Conservation (phyloP, 2,329 filamentous ascomycete species). For the Penicillium sp. region DNA sequence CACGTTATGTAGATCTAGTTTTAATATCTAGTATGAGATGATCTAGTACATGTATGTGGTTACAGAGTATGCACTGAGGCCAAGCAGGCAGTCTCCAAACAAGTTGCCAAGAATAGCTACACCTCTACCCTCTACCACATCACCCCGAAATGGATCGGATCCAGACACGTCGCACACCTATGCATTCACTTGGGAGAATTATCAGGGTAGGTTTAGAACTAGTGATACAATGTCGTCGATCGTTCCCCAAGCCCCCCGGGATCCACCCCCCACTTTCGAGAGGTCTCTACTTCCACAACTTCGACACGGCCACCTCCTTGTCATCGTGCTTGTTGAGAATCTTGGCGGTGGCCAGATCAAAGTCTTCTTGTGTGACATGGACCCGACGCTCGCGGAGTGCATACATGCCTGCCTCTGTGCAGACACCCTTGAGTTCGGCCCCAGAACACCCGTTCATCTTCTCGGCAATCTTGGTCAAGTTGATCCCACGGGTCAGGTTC, state of each 20-base stretch:
- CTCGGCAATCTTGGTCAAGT: slow-evolving; percentile 96
- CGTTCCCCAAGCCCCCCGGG: neutral
- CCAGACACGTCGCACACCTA: slow-evolving; percentile 9
- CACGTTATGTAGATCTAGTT: neutral
- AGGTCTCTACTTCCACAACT: slow-evolving; percentile 36
- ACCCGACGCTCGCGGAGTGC: slow-evolving; percentile 91
- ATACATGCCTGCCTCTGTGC: slow-evolving; percentile 98
- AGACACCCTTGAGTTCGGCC: slow-evolving; percentile 97
- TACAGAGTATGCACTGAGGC: neutral
- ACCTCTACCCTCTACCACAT: neutral
- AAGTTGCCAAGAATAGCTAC: neutral
- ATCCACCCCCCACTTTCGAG: neutral
- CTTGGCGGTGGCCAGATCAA: slow-evolving; percentile 97
- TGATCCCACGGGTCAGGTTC: slow-evolving; percentile 97
- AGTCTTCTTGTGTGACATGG: slow-evolving; percentile 98
- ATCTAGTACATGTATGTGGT: neutral
- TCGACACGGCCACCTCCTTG: slow-evolving; percentile 64
- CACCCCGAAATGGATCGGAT: neutral
- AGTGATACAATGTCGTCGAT: slow-evolving; percentile 27
- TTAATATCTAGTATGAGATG: neutral
- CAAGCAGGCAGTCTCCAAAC: neutral
- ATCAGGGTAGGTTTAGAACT: slow-evolving; percentile 20
- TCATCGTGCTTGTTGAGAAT: slow-evolving; percentile 99
- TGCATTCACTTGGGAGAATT: slow-evolving; percentile 9
- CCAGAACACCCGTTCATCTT: slow-evolving; percentile 99